Conservation (phyloP, 2,329 filamentous ascomycete genomes). For the Neurospora crassa region DNA sequence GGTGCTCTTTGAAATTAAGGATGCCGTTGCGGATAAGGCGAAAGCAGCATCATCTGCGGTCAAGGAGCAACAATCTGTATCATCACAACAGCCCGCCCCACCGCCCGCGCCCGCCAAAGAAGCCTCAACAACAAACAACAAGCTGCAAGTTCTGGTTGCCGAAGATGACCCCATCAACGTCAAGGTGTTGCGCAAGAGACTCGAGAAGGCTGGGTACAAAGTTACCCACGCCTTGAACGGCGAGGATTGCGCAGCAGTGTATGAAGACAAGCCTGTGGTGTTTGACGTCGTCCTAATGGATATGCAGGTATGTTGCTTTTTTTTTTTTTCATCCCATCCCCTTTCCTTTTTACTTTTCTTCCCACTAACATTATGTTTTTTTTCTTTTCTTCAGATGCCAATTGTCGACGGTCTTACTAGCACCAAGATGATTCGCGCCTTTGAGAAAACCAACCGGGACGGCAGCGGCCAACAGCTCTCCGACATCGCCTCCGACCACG, state of each 20-base stretch:
- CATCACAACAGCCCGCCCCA: neutral
- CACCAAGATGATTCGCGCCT: constrained; percentile 72
- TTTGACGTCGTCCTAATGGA: constrained; percentile 87
- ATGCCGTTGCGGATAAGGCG: neutral
- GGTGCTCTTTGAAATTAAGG: constrained; percentile 29
- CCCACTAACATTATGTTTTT: constrained; percentile 2
- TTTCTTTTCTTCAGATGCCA: constrained; percentile 57
- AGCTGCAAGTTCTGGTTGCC: constrained; percentile 63
- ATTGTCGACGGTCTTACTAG: constrained; percentile 78
- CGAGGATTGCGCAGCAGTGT: constrained; percentile 68
- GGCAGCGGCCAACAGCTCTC: constrained; percentile 35
- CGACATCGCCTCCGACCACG: constrained; percentile 46
- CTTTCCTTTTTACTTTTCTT: neutral
- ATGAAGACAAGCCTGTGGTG: constrained; percentile 48
- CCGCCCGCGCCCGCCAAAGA: neutral
- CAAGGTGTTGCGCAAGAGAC: constrained; percentile 66
- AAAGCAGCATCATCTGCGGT: neutral
- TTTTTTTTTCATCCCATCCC: neutral
- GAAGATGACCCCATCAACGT: constrained; percentile 87
- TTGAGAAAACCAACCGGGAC: constrained; percentile 46
- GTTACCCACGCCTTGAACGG: constrained; percentile 71
- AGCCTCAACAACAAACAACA: constrained; percentile 3
- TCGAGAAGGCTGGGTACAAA: constrained; percentile 66
- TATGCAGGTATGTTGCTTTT: constrained; percentile 65
- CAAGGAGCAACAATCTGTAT: neutral